Percentiles rank a stretch among this genome's conserved stretches.
phyloP scores from a whole-genome alignment of 768 basidiomycete species.

The Lactarius sp. region DNA sequence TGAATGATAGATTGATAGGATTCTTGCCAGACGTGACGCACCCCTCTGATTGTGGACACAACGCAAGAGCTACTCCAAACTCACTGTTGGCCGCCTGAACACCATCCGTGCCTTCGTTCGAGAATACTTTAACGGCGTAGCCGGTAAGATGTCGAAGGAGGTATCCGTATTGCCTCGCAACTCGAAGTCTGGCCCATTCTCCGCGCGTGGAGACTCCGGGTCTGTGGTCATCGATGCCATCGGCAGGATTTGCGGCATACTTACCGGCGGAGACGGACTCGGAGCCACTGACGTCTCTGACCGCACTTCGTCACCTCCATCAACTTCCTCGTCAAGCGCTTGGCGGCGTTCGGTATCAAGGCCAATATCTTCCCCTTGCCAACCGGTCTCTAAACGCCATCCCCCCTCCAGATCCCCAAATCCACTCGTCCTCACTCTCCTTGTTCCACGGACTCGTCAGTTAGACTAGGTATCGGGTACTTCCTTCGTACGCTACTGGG shows the following conservation, averaged over 20 bases:
- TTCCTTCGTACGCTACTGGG: too few species aligned
- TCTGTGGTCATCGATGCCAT: not conserved
- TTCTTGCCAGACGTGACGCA: not conserved
- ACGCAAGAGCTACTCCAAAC: not conserved
- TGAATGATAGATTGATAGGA: too few species aligned
- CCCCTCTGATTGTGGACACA: too few species aligned
- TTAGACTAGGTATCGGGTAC: too few species aligned
- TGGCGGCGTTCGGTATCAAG: not conserved
- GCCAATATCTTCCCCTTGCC: not conserved
- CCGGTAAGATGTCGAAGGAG: conserved; percentile 18
- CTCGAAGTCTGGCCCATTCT: conserved; percentile 20
- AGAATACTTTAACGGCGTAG: not conserved
- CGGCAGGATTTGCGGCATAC: not conserved
- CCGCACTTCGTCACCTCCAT: not conserved
- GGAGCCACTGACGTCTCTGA: too few species aligned
- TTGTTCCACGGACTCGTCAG: too few species aligned
- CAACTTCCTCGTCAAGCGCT: not conserved
- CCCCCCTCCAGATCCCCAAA: not conserved
- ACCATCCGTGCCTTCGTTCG: conserved; percentile 21
- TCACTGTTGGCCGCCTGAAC: conserved; percentile 26
- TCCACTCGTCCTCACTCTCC: not conserved
- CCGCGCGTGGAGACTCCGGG: not conserved
- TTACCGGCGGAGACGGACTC: not conserved
- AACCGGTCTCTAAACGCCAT: not conserved
- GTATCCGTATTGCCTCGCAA: conserved; percentile 9